A percentile compares a stretch with the other conserved stretches of the same genome.
phyloP scores from a whole-genome alignment of 495 filamentous ascomycete genomes.

The Acidiella bohemica region DNA sequence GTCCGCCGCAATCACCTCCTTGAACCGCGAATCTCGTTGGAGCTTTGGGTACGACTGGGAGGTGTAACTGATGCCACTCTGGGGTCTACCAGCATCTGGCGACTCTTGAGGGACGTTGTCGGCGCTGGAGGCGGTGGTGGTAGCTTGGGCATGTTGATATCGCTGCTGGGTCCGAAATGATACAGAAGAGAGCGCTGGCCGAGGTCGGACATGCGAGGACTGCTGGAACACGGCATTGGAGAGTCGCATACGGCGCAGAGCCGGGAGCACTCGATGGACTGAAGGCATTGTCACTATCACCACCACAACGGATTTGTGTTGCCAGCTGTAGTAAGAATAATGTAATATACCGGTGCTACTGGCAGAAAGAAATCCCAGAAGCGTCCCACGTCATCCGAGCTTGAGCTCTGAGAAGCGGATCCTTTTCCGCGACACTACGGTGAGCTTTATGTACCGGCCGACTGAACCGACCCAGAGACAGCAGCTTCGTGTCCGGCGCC shows the following conservation, averaged over 20 bases:
- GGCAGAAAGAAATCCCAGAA: no score
- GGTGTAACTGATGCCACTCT: conserved; percentile 14
- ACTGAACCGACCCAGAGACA: no score
- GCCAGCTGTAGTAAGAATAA: no score
- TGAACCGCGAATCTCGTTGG: conserved; percentile 62
- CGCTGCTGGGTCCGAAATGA: not conserved
- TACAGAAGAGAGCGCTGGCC: not conserved
- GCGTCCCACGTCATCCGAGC: no score
- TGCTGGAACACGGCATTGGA: conserved; percentile 11
- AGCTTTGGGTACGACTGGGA: conserved; percentile 57
- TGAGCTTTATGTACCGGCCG: no score
- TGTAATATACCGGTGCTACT: no score
- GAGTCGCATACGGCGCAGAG: conserved; percentile 13
- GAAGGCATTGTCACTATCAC: conserved; percentile 13
- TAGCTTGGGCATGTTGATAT: conserved; percentile 3
- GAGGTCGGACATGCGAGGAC: conserved; percentile 4
- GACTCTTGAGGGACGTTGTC: conserved; percentile 10
- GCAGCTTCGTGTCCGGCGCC: no score
- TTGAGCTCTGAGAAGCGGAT: no score
- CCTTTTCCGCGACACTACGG: no score
- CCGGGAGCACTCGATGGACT: conserved; percentile 10
- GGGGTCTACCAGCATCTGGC: conserved; percentile 7
- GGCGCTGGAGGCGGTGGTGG: conserved; percentile 8
- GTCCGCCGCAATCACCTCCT: conserved; percentile 53
- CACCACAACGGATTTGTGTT: no score